Percentiles rank a stretch among this genome's conserved stretches.
Conservation (phyloP, 306 rosid genomes). For the Quercus robur region DNA sequence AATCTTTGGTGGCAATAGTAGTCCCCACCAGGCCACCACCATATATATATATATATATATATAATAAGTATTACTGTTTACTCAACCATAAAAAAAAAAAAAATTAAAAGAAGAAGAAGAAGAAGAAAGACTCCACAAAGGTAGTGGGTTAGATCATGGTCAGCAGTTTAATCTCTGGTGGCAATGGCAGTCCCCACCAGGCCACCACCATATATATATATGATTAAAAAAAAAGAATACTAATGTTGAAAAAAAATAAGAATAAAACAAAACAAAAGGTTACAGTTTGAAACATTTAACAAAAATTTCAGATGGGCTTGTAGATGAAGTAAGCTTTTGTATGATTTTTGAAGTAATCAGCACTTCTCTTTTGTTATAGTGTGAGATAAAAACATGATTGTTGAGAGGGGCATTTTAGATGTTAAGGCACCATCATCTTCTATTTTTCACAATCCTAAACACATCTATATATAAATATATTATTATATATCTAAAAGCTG, state of each 20-base stretch:
- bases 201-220: too few relatives aligned
- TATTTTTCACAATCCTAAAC: background rate
- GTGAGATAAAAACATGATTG: background rate
- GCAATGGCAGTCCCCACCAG: background rate
- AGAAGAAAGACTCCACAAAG: background rate
- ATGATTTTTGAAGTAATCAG: background rate
- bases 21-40: background rate
- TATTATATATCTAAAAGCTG: background rate
- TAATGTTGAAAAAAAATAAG: background rate
- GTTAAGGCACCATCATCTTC: background rate
- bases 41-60: too few relatives aligned
- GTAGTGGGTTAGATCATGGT: constrained; percentile 12
- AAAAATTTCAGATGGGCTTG: constrained; percentile 4
- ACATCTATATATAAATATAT: background rate
- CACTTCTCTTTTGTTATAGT: background rate
- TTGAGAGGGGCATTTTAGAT: background rate
- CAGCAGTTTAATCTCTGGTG: background rate
- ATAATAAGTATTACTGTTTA: too few relatives aligned
- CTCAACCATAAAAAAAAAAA: too few relatives aligned
- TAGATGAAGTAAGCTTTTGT: background rate
- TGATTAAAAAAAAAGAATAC: background rate
- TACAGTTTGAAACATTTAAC: background rate
- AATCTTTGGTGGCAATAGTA: background rate
- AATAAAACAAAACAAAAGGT: too few relatives aligned
- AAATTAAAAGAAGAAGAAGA: too few relatives aligned